Evolutionary conservation across 202 grass and related monocot genomes (phyloP).

Genomic region (Panicum virgatum): DNA sequence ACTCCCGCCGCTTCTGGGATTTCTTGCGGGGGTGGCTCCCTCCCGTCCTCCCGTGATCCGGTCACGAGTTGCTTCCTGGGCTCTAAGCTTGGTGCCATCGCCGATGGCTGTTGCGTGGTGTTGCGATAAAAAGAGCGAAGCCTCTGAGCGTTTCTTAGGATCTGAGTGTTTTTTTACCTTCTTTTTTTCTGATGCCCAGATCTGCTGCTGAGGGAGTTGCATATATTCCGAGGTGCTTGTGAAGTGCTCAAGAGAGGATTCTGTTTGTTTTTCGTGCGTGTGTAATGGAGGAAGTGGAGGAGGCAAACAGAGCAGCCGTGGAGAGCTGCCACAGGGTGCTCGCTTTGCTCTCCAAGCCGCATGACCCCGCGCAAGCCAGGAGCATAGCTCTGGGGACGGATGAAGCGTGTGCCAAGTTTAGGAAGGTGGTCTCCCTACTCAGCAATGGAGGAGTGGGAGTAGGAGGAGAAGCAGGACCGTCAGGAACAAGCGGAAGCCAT

Average conservation of each 20-base stretch:
- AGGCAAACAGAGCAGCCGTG: constrained; percentile 77
- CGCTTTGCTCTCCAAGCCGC: constrained; percentile 61
- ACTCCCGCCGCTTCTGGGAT: constrained; percentile 13
- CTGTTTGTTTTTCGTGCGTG: background rate
- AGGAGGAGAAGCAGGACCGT: constrained; percentile 20
- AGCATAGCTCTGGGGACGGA: constrained; percentile 60
- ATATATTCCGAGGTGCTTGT: constrained; percentile 39
- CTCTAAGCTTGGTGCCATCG: background rate
- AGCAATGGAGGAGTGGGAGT: constrained; percentile 23
- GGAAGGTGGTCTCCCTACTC: constrained; percentile 70
- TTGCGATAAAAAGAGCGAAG: background rate
- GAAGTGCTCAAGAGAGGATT: background rate
- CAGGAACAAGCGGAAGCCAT: constrained; percentile 32
- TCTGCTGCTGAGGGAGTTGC: constrained; percentile 37
- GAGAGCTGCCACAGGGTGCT: constrained; percentile 85
- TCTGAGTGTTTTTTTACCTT: constrained; percentile 14
- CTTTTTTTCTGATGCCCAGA: constrained; percentile 43
- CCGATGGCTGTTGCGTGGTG: constrained; percentile 5
- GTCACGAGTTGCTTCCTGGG: constrained; percentile 23
- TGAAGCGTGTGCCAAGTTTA: constrained; percentile 77
- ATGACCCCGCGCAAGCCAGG: constrained; percentile 56
- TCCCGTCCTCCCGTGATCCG: constrained; percentile 27
- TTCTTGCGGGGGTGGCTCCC: constrained; percentile 30
- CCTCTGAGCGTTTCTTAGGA: constrained; percentile 26
- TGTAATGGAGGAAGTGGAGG: constrained; percentile 85